Conservation (phyloP, 371 early-diverging fungal genomes). For the Saksenaea oblongispora region DNA sequence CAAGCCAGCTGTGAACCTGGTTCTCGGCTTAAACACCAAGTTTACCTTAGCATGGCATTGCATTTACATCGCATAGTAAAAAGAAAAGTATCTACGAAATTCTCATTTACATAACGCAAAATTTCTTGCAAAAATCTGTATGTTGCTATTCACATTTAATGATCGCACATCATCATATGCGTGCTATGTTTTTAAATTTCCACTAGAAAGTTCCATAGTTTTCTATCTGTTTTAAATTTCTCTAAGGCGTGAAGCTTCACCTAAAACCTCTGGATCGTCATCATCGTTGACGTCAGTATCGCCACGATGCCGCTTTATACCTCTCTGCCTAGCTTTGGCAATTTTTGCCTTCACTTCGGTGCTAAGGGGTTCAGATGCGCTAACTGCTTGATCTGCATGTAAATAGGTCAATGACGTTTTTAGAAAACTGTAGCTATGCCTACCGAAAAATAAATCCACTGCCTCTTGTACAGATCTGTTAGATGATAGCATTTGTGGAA, state of each 20-base stretch:
- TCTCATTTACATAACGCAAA: no score
- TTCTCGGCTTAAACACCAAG: no score
- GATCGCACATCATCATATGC: no score
- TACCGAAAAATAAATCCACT: constrained; percentile 47
- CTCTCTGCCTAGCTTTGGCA: not conserved
- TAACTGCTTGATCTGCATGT: not conserved
- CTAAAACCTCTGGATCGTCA: not conserved
- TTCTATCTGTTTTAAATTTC: not conserved
- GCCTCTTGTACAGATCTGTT: constrained; percentile 38
- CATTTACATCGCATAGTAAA: no score
- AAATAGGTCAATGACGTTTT: not conserved
- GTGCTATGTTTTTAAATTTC: no score
- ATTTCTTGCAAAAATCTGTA: no score
- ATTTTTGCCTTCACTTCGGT: not conserved
- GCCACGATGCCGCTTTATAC: not conserved
- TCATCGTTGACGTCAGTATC: not conserved
- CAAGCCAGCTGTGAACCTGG: no score
- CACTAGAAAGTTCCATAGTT: no score
- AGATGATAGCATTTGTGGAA: constrained; percentile 38
- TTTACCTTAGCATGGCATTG: no score
- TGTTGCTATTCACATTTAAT: no score
- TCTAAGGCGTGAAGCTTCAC: not conserved
- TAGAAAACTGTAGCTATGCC: constrained; percentile 1
- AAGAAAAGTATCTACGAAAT: no score
- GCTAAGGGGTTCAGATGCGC: not conserved